phyloP scores from a whole-genome alignment of 257 asterid species.

The Primulina huaijiensis region DNA sequence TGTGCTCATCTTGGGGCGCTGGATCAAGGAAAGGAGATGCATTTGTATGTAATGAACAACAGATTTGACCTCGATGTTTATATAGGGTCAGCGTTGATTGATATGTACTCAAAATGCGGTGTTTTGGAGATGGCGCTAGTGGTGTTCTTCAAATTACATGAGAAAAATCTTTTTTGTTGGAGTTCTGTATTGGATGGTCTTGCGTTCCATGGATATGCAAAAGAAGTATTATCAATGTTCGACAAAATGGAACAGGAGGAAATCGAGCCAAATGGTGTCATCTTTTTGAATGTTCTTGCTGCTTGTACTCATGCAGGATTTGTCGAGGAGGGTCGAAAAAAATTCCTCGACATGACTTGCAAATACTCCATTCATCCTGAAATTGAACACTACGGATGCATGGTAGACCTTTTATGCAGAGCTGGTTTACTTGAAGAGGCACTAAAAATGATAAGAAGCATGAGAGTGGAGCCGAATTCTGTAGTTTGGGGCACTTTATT shows the following conservation, averaged over 20 bases:
- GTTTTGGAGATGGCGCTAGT: constrained; percentile 58
- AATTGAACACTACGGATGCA: constrained; percentile 81
- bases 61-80: constrained; percentile 50
- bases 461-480: constrained; percentile 70
- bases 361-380: constrained; percentile 48
- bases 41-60: constrained; percentile 38
- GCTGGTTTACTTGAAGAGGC: constrained; percentile 84
- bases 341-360: constrained; percentile 50
- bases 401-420: constrained; percentile 68
- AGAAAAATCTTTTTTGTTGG: constrained; percentile 76
- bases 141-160: constrained; percentile 59
- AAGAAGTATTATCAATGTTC: constrained; percentile 54
- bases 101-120: constrained; percentile 88
- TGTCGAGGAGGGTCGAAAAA: constrained; percentile 59
- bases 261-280: constrained; percentile 57
- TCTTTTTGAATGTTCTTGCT: constrained; percentile 65
- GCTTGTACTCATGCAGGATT: constrained; percentile 83
- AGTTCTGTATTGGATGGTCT: constrained; percentile 75
- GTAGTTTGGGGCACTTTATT: constrained; percentile 77
- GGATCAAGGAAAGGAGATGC: constrained; percentile 66
- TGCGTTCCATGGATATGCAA: constrained; percentile 65
- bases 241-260: constrained; percentile 52
- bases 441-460: constrained; percentile 50
- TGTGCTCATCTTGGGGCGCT: constrained; percentile 86
- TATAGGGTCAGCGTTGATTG: constrained; percentile 69